Conservation (phyloP, 2,329 filamentous ascomycete species). For the Phyllosticta paracitricarpa region DNA sequence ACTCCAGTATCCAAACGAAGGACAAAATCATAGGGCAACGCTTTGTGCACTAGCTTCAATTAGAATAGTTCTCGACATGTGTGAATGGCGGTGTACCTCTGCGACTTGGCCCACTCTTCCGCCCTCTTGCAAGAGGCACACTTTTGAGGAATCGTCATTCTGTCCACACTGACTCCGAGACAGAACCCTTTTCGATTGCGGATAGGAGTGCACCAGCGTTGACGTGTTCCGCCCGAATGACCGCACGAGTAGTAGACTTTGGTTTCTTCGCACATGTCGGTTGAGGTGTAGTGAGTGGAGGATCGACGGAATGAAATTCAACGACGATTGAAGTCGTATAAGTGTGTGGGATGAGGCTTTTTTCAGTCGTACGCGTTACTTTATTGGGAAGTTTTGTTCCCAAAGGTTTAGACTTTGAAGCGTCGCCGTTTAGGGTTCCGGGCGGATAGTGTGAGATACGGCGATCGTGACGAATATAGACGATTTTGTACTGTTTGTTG, state of each 20-base stretch:
- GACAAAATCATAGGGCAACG: neutral
- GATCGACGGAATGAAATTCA: neutral
- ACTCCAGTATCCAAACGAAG: neutral
- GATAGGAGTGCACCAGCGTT: conserved; percentile 6
- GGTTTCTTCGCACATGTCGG: conserved; percentile 5
- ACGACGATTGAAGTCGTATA: neutral
- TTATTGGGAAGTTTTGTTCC: neutral
- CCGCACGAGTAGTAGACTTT: conserved; percentile 5
- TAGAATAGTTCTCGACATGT: neutral
- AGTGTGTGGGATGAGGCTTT: neutral
- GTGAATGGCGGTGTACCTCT: neutral
- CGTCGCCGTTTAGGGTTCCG: neutral
- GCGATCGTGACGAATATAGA: neutral
- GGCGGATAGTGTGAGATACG: neutral
- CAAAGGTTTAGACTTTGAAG: neutral
- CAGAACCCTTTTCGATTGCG: conserved; percentile 6
- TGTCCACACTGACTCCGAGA: conserved; percentile 4
- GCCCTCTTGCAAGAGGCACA: conserved; percentile 4
- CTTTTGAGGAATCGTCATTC: conserved; percentile 3
- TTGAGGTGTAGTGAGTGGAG: neutral
- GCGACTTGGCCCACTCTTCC: neutral
- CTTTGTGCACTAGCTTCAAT: neutral
- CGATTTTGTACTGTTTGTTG: neutral
- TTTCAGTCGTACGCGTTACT: neutral
- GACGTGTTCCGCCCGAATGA: conserved; percentile 5